phyloP scores from a whole-genome alignment of 192 early-diverging fungal species.

The Linnemannia hyalina region DNA sequence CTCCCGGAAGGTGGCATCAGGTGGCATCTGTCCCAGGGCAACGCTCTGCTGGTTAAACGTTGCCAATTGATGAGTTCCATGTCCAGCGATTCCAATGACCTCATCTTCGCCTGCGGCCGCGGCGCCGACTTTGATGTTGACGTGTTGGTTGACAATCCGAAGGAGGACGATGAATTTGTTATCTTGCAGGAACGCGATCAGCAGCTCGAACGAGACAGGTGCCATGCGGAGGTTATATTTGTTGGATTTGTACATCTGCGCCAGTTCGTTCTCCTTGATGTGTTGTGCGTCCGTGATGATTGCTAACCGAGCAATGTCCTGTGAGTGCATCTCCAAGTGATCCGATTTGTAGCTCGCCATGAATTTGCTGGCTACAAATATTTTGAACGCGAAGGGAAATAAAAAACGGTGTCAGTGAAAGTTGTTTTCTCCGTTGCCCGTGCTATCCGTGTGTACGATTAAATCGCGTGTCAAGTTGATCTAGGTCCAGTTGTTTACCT shows the following conservation, averaged over 20 bases:
- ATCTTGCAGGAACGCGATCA: slow-evolving; percentile 93
- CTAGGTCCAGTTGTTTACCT: slow-evolving; percentile 47
- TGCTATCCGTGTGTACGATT: background rate
- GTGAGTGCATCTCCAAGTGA: slow-evolving; percentile 81
- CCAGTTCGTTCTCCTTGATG: slow-evolving; percentile 83
- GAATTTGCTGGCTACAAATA: slow-evolving; percentile 74
- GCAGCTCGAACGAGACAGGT: slow-evolving; percentile 88
- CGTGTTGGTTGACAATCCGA: slow-evolving; percentile 91
- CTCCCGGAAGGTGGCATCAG: slow-evolving; percentile 78
- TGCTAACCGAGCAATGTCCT: slow-evolving; percentile 76
- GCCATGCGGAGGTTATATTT: slow-evolving; percentile 91
- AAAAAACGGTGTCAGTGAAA: background rate
- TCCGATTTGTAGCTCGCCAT: slow-evolving; percentile 81
- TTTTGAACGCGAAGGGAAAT: background rate
- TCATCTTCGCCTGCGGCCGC: slow-evolving; percentile 67
- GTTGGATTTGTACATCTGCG: slow-evolving; percentile 82
- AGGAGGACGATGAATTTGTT: slow-evolving; percentile 90
- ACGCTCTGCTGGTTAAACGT: slow-evolving; percentile 87
- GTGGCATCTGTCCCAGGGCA: slow-evolving; percentile 77
- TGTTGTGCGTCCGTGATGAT: slow-evolving; percentile 83
- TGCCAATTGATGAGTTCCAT: slow-evolving; percentile 77
- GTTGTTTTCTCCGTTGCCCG: background rate
- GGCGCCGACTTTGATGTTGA: slow-evolving; percentile 75
- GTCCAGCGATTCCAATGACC: slow-evolving; percentile 78
- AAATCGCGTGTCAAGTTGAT: background rate